These are phyloP conservation scores for Aspergillus luchuensis DNA, from an alignment of 2,329 filamentous ascomycete genomes.

Conservation along the genomic window DNA sequence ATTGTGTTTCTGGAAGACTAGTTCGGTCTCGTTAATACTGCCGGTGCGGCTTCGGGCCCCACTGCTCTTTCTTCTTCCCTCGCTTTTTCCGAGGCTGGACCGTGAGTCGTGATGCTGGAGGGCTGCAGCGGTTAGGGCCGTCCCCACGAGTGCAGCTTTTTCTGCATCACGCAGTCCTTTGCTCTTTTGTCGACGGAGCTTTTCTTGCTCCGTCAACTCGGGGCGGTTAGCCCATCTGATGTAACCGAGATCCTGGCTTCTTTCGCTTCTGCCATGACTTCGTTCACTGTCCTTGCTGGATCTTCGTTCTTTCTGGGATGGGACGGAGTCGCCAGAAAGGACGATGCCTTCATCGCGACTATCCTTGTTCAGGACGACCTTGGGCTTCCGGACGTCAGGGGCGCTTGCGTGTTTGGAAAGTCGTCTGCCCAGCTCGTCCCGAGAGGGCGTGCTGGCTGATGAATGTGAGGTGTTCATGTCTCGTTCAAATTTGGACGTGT, in stretches of 20 bases:
- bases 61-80: conserved; percentile 45
- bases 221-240: conserved; percentile 51
- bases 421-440: conserved; percentile 57
- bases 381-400: conserved; percentile 63
- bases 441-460: conserved; percentile 57
- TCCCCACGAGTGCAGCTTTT: conserved; percentile 58
- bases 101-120: conserved; percentile 67
- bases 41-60: conserved; percentile 35
- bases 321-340: conserved; percentile 55
- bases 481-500: conserved; percentile 67
- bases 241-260: conserved; percentile 48
- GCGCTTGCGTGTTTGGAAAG: conserved; percentile 64
- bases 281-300: conserved; percentile 55
- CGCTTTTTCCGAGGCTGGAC: conserved; percentile 54
- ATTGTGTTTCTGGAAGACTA: conserved; percentile 56
- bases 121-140: conserved; percentile 63
- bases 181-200: conserved; percentile 56
- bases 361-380: conserved; percentile 61
- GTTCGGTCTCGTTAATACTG: conserved; percentile 58
- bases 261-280: conserved; percentile 48
- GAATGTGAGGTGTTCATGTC: conserved; percentile 64
- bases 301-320: conserved; percentile 55
- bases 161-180: conserved; percentile 58
- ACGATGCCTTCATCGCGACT: conserved; percentile 61
- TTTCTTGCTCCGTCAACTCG: conserved; percentile 54